These are phyloP conservation scores for Kitagawia praeruptora DNA, from an alignment of 129 eudicot species.

Conservation along the genomic window DNA sequence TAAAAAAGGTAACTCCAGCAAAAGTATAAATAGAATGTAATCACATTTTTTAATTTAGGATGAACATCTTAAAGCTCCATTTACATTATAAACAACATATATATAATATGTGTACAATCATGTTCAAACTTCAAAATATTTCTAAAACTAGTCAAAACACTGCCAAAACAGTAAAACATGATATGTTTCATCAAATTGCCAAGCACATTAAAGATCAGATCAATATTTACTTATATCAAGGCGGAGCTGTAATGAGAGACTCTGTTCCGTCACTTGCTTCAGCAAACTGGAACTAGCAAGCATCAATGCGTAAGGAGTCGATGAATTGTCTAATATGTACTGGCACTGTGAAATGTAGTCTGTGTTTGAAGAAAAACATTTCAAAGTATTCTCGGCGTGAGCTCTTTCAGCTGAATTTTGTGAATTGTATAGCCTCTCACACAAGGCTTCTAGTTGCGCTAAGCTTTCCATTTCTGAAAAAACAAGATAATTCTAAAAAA, in stretches of 20 bases:
- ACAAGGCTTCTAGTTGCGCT: constrained; percentile 86
- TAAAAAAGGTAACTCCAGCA: constrained; percentile 21
- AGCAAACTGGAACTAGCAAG: constrained; percentile 96
- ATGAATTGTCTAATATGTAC: constrained; percentile 89
- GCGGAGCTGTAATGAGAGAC: constrained; percentile 90
- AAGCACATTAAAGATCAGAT: constrained; percentile 9
- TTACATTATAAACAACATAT: background rate
- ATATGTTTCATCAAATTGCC: background rate
- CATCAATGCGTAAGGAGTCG: constrained; percentile 95
- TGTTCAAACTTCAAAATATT: background rate
- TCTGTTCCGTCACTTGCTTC: constrained; percentile 98
- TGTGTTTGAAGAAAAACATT: constrained; percentile 78
- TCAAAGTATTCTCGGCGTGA: constrained; percentile 85
- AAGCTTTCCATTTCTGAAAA: constrained; percentile 82
- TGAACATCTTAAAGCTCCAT: background rate
- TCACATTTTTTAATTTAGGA: background rate
- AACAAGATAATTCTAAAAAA: constrained; percentile 21
- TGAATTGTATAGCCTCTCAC: constrained; percentile 94
- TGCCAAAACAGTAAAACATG: background rate
- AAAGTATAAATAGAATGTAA: background rate
- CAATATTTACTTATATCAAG: constrained; percentile 85
- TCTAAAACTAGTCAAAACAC: background rate
- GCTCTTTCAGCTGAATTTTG: constrained; percentile 95
- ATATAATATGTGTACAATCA: background rate
- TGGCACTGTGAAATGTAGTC: constrained; percentile 95